Conservation (phyloP, 2,329 filamentous ascomycete species). For the Neocucurbitaria cava region DNA sequence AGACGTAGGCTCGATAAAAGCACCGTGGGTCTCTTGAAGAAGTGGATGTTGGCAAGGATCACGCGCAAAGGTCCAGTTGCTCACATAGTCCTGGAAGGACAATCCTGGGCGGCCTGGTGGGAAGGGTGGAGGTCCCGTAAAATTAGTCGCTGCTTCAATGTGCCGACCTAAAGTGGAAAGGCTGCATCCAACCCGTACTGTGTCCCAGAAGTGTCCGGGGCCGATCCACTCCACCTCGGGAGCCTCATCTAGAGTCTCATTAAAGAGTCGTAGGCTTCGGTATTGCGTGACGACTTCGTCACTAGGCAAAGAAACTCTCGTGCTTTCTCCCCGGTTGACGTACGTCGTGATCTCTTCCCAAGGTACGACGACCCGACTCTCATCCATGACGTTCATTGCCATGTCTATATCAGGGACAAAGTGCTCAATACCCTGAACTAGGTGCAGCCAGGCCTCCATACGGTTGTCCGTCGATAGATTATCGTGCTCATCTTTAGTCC, state of each 20-base stretch:
- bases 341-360: constrained; percentile 55
- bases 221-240: constrained; percentile 43
- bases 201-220: constrained; percentile 49
- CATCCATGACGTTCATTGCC: constrained; percentile 59
- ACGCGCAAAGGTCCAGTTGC: constrained; percentile 55
- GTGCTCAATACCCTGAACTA: constrained; percentile 47
- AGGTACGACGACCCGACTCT: constrained; percentile 55
- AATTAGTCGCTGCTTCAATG: constrained; percentile 43
- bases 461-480: constrained; percentile 40
- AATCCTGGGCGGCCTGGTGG: constrained; percentile 30
- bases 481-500: constrained; percentile 32
- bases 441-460: constrained; percentile 52
- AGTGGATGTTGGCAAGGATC: constrained; percentile 56
- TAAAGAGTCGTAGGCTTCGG: constrained; percentile 21
- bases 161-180: constrained; percentile 47
- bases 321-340: constrained; percentile 40
- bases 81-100: constrained; percentile 55
- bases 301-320: constrained; percentile 34
- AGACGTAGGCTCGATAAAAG: constrained; percentile 58
- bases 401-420: constrained; percentile 56
- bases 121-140: constrained; percentile 44
- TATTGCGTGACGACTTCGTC: constrained; percentile 28
- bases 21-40: constrained; percentile 56
- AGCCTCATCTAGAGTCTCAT: constrained; percentile 30
- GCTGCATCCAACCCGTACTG: constrained; percentile 52